Evolutionary conservation across 129 eudicot genomes (phyloP), one percentile per base, ranked within the genome.

Genomic region (Escallonia herrerae): DNA sequence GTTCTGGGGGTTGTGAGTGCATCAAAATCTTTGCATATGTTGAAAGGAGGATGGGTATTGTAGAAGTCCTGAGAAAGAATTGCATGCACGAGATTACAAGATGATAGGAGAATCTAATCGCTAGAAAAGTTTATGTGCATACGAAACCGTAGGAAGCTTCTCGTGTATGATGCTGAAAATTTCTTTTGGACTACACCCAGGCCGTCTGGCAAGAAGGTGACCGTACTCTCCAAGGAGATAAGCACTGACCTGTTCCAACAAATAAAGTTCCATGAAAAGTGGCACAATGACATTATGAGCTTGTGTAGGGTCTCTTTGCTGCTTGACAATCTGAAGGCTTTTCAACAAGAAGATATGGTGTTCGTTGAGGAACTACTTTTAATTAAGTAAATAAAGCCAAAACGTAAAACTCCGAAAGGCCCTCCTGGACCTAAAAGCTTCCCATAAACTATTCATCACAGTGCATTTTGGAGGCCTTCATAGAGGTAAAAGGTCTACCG

Each of bases 191-290:
- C 84, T 79, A 70, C 93, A 94, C 48, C 99, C 97, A 60, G 97
- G 97, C 13, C 95, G 81, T 72, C 95, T 84, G 71, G 90, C 93
- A 71, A 94, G 88, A 67, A 94, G 99, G 74, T 94, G 99, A 72
- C 99, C 80, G 72, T 89, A 94, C 75, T 94, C 99, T 74, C 99
- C 99, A 74, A 94, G 99, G 75, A 94, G 79, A 71, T 94, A 89
- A 48, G 99, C 95, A 64, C 99, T 84, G 50, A 94, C 97, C 97
- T 94, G 83, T 67, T 11, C 45, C 74, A 76, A 58, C 64, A 74
- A 49, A 62, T 6, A 4, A 66, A 53, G 15, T 54, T 67, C 13
- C 60, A 42, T 33, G 33, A 41, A 67, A 2, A 51, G 8, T 0
- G 2, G 56, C 13, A 51, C 11, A 53, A 2, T 53, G 58, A 53